A percentile compares a stretch with the other conserved stretches of the same genome.
Conservation (phyloP, 2,329 filamentous ascomycete genomes). For the Colletotrichum incanum region DNA sequence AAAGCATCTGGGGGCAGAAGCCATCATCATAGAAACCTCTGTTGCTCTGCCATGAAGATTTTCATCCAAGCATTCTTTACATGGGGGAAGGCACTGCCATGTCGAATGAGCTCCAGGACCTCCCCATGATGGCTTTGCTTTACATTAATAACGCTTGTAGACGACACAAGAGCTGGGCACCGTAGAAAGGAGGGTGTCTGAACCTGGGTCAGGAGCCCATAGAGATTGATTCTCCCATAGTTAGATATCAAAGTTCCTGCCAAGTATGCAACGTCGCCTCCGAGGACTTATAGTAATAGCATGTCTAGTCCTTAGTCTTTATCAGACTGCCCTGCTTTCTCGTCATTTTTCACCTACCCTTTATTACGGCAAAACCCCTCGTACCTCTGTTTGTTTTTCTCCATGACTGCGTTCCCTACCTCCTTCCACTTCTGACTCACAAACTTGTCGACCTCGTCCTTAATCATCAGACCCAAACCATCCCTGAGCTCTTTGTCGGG, state of each 20-base stretch:
- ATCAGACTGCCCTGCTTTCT: background rate
- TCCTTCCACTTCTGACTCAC: conserved; percentile 7
- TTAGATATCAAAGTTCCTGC: background rate
- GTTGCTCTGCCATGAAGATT: too few species aligned
- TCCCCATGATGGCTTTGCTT: background rate
- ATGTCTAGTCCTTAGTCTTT: too few species aligned
- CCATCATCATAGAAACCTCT: background rate
- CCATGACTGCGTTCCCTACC: conserved; percentile 9
- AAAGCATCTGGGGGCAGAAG: too few species aligned
- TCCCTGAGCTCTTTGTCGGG: conserved; percentile 40
- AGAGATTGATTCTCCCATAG: background rate
- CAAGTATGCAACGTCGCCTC: too few species aligned
- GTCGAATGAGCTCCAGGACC: too few species aligned
- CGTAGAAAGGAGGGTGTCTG: background rate
- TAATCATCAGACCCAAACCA: conserved; percentile 9
- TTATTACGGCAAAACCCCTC: background rate
- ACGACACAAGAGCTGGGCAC: background rate
- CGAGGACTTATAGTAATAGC: too few species aligned
- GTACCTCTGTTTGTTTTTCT: conserved; percentile 13
- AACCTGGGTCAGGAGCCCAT: background rate
- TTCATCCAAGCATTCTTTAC: background rate
- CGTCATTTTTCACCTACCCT: background rate
- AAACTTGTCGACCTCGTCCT: conserved; percentile 10
- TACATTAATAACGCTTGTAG: background rate
- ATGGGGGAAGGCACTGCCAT: background rate